Percentiles rank a stretch among this genome's conserved stretches.
Evolutionary conservation across 495 filamentous ascomycete species (phyloP).

Genomic region (Penicillium daleae): DNA sequence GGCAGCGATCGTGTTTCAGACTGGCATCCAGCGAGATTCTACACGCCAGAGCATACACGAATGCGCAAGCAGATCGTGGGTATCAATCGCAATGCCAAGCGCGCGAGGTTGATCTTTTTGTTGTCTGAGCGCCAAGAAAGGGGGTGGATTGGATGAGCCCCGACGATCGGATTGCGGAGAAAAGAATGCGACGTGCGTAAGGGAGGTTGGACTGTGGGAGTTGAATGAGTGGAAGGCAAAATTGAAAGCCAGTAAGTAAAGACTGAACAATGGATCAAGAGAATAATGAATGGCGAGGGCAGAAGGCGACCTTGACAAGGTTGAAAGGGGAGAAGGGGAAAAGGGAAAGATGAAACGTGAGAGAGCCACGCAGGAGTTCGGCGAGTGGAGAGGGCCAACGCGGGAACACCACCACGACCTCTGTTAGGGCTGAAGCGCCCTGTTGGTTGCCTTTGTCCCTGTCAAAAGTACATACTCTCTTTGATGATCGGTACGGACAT

Average conservation of each 20-base stretch:
- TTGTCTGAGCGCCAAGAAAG: constrained; percentile 30
- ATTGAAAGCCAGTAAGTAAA: constrained; percentile 8
- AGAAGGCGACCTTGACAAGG: neutral
- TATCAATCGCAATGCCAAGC: constrained; percentile 19
- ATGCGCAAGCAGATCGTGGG: constrained; percentile 15
- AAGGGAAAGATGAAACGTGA: constrained; percentile 19
- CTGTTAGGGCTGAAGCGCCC: constrained; percentile 23
- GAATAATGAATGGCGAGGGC: constrained; percentile 4
- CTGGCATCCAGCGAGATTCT: constrained; percentile 20
- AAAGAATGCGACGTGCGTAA: constrained; percentile 25
- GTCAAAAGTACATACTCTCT: no score
- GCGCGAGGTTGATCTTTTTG: constrained; percentile 20
- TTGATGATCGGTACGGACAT: neutral
- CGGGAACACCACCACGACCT: constrained; percentile 11
- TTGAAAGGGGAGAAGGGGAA: constrained; percentile 13
- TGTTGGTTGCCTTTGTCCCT: neutral
- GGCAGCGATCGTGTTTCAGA: constrained; percentile 22
- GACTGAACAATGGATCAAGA: neutral
- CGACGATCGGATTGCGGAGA: constrained; percentile 27
- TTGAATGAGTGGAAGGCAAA: constrained; percentile 22
- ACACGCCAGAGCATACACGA: constrained; percentile 7
- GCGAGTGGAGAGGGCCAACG: constrained; percentile 8
- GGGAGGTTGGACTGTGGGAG: constrained; percentile 13
- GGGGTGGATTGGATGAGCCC: constrained; percentile 22
- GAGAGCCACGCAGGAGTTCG: neutral